Evolutionary conservation across 192 early-diverging fungal species (phyloP).

Genomic region (Phycomyces nitens): DNA sequence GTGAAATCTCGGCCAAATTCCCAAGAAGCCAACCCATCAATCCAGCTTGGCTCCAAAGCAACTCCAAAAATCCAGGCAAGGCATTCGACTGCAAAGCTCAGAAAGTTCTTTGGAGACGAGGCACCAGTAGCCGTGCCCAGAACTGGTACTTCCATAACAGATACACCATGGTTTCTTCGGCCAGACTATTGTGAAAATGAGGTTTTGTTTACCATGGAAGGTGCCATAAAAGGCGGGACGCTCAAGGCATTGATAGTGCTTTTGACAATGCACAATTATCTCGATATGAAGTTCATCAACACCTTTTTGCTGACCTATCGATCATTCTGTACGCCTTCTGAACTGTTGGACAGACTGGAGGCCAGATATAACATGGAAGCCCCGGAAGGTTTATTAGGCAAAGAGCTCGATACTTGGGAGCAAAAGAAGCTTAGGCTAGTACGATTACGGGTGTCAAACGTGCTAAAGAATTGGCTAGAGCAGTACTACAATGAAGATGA

Average conservation of each 20-base stretch:
- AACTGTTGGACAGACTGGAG: conserved; percentile 73
- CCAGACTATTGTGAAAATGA: conserved; percentile 75
- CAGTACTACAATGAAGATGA: conserved; percentile 80
- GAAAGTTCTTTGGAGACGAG: conserved; percentile 61
- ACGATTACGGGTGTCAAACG: conserved; percentile 88
- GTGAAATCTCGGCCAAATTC: no score
- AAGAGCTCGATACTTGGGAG: conserved; percentile 75
- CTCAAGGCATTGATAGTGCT: conserved; percentile 81
- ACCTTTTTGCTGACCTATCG: conserved; percentile 95
- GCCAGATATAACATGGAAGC: conserved; percentile 76
- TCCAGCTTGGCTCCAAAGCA: neutral
- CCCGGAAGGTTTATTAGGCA: conserved; percentile 54
- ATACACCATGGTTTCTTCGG: conserved; percentile 46
- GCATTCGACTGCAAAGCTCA: conserved; percentile 41
- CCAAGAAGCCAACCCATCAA: no score
- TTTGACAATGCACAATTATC: conserved; percentile 83
- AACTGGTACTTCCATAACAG: conserved; percentile 31
- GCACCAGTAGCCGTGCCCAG: conserved; percentile 31
- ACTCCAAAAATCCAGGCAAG: conserved; percentile 7
- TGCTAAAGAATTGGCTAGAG: conserved; percentile 97
- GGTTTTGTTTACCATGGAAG: conserved; percentile 82
- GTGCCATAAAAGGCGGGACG: conserved; percentile 87
- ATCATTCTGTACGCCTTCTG: conserved; percentile 78
- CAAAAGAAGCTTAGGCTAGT: conserved; percentile 86
- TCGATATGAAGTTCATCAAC: conserved; percentile 77